phyloP scores from a whole-genome alignment of 2,329 filamentous ascomycete species.

The Penicillium sp. region DNA sequence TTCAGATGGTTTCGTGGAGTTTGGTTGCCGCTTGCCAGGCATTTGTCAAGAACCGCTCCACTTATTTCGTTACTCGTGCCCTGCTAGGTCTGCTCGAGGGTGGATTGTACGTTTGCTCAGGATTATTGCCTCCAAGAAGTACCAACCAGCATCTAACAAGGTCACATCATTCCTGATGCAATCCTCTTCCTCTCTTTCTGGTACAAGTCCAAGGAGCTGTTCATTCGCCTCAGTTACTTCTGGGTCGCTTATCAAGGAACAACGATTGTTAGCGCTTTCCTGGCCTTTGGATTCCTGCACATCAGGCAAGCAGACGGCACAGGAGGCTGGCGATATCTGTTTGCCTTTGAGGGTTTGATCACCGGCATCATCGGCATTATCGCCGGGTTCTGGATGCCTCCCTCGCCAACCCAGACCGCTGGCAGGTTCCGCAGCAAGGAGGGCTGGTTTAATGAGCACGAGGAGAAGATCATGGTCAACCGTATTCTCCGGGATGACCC shows the following conservation, averaged over 20 bases:
- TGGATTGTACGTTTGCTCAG: slow-evolving; percentile 63
- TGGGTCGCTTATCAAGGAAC: slow-evolving; percentile 68
- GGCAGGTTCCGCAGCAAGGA: slow-evolving; percentile 64
- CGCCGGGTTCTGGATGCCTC: slow-evolving; percentile 66
- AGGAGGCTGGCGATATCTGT: slow-evolving; percentile 53
- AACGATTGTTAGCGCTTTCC: slow-evolving; percentile 54
- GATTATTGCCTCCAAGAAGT: slow-evolving; percentile 32
- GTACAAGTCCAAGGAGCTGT: slow-evolving; percentile 74
- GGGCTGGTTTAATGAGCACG: slow-evolving; percentile 70
- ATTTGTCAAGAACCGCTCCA: slow-evolving; percentile 54
- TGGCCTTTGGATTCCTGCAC: slow-evolving; percentile 53
- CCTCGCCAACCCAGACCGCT: slow-evolving; percentile 70
- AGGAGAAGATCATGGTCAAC: slow-evolving; percentile 75
- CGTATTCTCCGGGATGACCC: slow-evolving; percentile 63
- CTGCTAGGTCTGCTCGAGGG: slow-evolving; percentile 59
- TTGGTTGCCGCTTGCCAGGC: slow-evolving; percentile 60
- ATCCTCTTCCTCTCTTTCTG: slow-evolving; percentile 72
- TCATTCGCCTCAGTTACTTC: slow-evolving; percentile 70
- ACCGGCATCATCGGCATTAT: slow-evolving; percentile 62
- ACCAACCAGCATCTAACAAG: slow-evolving; percentile 10
- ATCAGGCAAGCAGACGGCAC: slow-evolving; percentile 44
- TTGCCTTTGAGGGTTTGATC: slow-evolving; percentile 52
- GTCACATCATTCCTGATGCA: slow-evolving; percentile 48
- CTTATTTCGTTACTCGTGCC: slow-evolving; percentile 52
- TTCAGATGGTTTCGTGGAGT: slow-evolving; percentile 64